Evolutionary conservation across 176 grass and related monocot species (phyloP).

Genomic region (Oryza coarctata): DNA sequence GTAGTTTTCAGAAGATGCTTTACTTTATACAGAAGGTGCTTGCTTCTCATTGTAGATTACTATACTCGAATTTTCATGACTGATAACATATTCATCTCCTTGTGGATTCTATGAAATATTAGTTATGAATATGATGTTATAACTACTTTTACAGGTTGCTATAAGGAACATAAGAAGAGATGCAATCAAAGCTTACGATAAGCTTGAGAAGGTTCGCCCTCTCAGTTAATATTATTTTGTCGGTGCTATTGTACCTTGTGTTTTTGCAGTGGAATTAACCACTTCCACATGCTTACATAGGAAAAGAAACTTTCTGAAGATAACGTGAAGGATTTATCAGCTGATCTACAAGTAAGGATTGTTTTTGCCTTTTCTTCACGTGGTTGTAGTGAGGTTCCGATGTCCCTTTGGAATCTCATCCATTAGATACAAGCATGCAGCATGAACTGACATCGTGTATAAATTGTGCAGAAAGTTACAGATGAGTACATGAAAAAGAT

Average conservation of each 20-base stretch:
- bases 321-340: conserved; percentile 78
- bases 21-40: background rate
- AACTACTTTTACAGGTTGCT: conserved; percentile 60
- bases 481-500: conserved; percentile 87
- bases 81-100: background rate
- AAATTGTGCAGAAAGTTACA: conserved; percentile 83
- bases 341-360: conserved; percentile 58
- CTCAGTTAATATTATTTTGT: conserved; percentile 23
- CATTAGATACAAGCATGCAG: conserved; percentile 4
- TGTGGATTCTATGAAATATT: background rate
- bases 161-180: conserved; percentile 95
- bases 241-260: background rate
- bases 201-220: conserved; percentile 91
- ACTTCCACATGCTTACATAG: conserved; percentile 34
- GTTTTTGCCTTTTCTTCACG: background rate
- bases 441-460: conserved; percentile 25
- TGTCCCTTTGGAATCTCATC: conserved; percentile 12
- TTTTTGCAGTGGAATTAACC: conserved; percentile 20
- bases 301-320: conserved; percentile 98
- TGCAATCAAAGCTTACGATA: conserved; percentile 90
- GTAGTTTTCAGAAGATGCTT: background rate
- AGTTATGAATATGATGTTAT: background rate
- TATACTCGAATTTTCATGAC: background rate
- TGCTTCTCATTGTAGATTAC: background rate
- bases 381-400: background rate